phyloP scores from a whole-genome alignment of 2,329 filamentous ascomycete genomes.

The Colletotrichum coccodes region DNA sequence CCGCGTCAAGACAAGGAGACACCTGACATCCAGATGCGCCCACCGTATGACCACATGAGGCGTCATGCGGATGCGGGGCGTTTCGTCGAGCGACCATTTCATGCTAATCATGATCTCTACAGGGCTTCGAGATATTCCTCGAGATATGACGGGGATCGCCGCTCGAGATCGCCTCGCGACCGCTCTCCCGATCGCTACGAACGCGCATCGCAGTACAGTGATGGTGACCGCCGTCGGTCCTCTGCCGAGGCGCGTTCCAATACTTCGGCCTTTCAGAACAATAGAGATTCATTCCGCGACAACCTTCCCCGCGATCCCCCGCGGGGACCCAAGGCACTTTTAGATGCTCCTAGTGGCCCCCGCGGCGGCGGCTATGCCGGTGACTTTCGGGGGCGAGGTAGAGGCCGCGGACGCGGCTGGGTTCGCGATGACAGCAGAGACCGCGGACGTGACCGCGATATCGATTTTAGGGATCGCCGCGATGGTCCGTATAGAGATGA shows the following conservation, averaged over 20 bases:
- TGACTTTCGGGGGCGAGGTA: constrained; percentile 68
- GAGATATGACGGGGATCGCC: constrained; percentile 70
- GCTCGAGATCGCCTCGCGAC: constrained; percentile 73
- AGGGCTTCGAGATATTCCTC: constrained; percentile 66
- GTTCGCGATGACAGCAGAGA: constrained; percentile 71
- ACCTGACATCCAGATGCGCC: constrained; percentile 24
- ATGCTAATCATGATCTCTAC: constrained; percentile 35
- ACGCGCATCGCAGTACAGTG: constrained; percentile 63
- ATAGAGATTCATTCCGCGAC: constrained; percentile 64
- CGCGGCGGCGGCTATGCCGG: constrained; percentile 73
- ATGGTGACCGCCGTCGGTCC: constrained; percentile 77
- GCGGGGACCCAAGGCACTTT: constrained; percentile 81
- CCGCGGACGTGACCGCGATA: constrained; percentile 67
- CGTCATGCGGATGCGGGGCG: constrained; percentile 27
- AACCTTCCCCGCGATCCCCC: constrained; percentile 73
- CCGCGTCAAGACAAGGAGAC: not conserved
- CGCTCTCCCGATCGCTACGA: constrained; percentile 76
- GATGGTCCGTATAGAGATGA: constrained; percentile 65
- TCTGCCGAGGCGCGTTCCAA: constrained; percentile 67
- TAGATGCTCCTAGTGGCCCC: constrained; percentile 75
- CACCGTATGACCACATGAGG: constrained; percentile 21
- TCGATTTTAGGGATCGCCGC: constrained; percentile 63
- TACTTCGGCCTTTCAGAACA: constrained; percentile 69
- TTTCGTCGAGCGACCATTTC: constrained; percentile 17
- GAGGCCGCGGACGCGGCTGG: constrained; percentile 67